Evolutionary conservation across 2,329 filamentous ascomycete species (phyloP).

Genomic region (Helotiales sp.): DNA sequence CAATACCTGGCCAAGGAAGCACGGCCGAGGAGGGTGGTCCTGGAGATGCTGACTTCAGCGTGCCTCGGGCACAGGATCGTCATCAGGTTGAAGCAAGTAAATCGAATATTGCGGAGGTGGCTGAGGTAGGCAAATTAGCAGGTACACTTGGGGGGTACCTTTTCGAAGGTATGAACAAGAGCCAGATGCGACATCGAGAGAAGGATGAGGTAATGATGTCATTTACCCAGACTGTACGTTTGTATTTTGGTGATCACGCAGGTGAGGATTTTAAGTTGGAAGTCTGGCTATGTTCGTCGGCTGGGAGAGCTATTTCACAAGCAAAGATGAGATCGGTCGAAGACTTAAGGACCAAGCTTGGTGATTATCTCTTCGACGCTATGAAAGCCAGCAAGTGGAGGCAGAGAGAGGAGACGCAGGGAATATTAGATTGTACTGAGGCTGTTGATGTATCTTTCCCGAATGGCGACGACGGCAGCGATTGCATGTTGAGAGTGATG

Average conservation of each 20-base stretch:
- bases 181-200: neutral
- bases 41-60: too few species aligned
- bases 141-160: neutral
- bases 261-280: neutral
- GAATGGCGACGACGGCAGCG: neutral
- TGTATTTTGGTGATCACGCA: neutral
- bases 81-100: too few species aligned
- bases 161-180: neutral
- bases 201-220: neutral
- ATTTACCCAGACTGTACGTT: neutral
- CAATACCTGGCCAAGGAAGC: too few species aligned
- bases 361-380: constrained; percentile 23
- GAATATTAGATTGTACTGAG: neutral
- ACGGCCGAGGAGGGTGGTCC: too few species aligned
- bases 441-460: neutral
- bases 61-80: too few species aligned
- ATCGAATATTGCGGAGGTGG: neutral
- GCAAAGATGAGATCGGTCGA: neutral
- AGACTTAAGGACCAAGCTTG: constrained; percentile 18
- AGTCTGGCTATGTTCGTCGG: neutral
- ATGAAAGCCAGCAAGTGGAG: constrained; percentile 14
- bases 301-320: neutral
- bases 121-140: neutral
- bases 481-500: neutral
- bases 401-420: constrained; percentile 1